Evolutionary conservation across 768 basidiomycete genomes (phyloP).

Genomic region (Pseudohyphozyma bogoriensis): DNA sequence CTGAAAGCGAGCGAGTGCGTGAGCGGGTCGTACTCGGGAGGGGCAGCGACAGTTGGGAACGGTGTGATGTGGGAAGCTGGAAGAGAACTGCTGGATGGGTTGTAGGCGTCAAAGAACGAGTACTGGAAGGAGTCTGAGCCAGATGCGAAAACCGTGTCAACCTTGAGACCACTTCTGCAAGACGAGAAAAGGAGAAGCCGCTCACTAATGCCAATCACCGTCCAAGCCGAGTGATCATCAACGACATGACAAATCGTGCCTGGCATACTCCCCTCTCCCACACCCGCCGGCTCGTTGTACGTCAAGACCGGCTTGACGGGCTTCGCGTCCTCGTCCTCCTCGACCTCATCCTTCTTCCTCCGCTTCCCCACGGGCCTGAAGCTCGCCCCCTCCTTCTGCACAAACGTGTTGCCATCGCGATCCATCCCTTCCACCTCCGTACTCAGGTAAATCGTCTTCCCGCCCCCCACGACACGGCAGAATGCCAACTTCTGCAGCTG

Average conservation of each 20-base stretch:
- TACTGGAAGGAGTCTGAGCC: conserved; percentile 62
- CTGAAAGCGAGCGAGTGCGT: conserved; percentile 63
- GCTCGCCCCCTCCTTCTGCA: neutral
- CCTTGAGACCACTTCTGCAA: neutral
- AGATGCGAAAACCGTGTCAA: too few relatives aligned
- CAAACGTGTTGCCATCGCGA: neutral
- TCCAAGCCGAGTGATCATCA: conserved; percentile 92
- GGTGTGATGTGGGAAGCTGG: conserved; percentile 76
- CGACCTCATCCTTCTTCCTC: neutral
- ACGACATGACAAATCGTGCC: conserved; percentile 47
- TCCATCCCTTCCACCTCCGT: conserved; percentile 44
- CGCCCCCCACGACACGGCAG: neutral
- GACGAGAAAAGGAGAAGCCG: neutral
- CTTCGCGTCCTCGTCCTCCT: conserved; percentile 46
- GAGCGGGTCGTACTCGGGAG: conserved; percentile 61
- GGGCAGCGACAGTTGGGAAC: conserved; percentile 73
- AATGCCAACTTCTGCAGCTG: conserved; percentile 96
- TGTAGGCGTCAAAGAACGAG: conserved; percentile 74
- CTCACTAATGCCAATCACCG: conserved; percentile 71
- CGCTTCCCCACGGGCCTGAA: too few relatives aligned
- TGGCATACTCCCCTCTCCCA: too few relatives aligned
- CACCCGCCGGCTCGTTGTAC: neutral
- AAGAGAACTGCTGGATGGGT: conserved; percentile 49
- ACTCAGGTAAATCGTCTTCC: conserved; percentile 9
- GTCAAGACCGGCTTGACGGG: neutral